Base-by-base conservation (phyloP, 1,139 yeast species). In the Hansenula anomala region DNA sequence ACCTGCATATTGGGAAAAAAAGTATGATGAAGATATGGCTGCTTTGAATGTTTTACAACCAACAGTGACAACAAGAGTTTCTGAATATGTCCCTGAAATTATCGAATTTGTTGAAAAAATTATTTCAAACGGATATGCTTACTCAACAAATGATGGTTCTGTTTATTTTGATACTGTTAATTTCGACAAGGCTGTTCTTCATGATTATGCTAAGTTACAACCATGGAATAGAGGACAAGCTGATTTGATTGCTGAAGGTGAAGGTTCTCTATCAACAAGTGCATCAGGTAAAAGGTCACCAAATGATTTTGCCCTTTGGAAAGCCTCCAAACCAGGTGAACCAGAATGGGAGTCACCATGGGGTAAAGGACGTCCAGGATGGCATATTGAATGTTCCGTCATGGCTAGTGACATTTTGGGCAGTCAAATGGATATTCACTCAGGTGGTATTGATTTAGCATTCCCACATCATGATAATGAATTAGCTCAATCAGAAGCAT, bases 391-490 rank as follows among this genome's bases (percentile, higher is more conserved):
- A 65, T 92, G 99, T 71, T 89, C 97, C 7, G 98, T 92, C 14
- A 92, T 92, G 99, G 98, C 98, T 1, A 76, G 92, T 38, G 96
- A 89, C 53, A 75, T 89, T 35, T 72, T 86, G 32, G 97, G 97
- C 1, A 65, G 75, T 27, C 73, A 74, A 42, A 84, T 94, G 73
- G 99, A 92, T 63, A 88, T 92, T 50, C 99, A 92, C 61, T 82
- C 96, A 18, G 98, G 99, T 41, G 99, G 98, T 48, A 79, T 92
- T 44, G 99, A 92, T 64, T 74, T 92, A 56, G 96, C 97, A 24
- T 94, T 92, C 70, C 99, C 99, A n/a, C 99, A 92, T 61, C 99
- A 92, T 64, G 99, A 92, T 63, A 92, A 92, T 56, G 99, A 92
- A 66, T 70, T 92, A 52, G 99, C 99, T 1, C 99, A 92, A 66